These are phyloP conservation scores for Boletus rubescentipes DNA, from an alignment of 768 basidiomycete genomes.

Conservation along the genomic window DNA sequence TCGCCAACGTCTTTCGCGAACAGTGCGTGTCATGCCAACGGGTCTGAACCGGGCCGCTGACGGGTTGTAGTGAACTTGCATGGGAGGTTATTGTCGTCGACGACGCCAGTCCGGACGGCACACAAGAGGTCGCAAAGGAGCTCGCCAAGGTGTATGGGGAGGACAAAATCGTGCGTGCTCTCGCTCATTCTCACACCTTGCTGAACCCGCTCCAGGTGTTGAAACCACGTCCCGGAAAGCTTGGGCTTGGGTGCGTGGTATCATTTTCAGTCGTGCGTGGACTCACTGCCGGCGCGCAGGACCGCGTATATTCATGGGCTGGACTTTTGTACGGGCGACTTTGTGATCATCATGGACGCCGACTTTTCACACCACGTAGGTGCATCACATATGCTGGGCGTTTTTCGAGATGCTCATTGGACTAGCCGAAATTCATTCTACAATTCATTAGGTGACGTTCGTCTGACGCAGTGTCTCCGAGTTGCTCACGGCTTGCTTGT, in stretches of 20 bases:
- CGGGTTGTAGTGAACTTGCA: conserved; percentile 54
- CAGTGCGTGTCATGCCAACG: conserved; percentile 50
- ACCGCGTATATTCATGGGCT: conserved; percentile 93
- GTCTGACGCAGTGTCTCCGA: not conserved
- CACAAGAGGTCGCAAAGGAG: conserved; percentile 83
- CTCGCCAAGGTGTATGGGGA: conserved; percentile 79
- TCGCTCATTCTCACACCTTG: not conserved
- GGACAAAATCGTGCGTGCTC: conserved; percentile 67
- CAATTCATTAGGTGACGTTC: conserved; percentile 75
- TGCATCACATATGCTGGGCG: not conserved
- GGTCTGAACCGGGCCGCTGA: conserved; percentile 13
- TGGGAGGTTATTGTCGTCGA: conserved; percentile 94
- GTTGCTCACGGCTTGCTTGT: conserved; percentile 1
- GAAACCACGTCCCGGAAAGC: conserved; percentile 85
- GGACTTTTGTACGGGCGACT: conserved; percentile 86
- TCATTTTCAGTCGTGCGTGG: not conserved
- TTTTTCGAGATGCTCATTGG: not conserved
- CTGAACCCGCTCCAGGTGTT: conserved; percentile 56
- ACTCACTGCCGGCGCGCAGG: conserved; percentile 38
- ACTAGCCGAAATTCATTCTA: conserved; percentile 90
- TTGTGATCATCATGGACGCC: conserved; percentile 96
- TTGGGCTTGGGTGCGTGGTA: conserved; percentile 75
- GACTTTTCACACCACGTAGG: conserved; percentile 94
- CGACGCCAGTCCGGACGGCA: conserved; percentile 91
- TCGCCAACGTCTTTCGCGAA: conserved; percentile 73